These are phyloP conservation scores for Prunus mongolica DNA, from an alignment of 306 rosid genomes.

Conservation along the genomic window DNA sequence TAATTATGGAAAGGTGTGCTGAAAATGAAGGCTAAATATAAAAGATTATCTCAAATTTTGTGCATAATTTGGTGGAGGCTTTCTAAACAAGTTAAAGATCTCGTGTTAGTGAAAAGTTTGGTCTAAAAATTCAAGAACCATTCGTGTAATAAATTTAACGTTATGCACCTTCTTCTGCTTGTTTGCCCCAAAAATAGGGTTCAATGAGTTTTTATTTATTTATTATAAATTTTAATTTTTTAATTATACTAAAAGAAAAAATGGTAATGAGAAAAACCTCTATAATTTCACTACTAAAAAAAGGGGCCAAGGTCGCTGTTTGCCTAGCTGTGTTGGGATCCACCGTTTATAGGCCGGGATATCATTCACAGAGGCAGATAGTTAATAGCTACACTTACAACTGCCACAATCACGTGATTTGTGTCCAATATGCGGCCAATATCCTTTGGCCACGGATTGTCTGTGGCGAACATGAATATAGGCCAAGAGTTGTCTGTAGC, in stretches of 20 bases:
- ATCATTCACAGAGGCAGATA: fast-evolving
- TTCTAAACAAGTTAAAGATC: background rate
- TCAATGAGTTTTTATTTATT: background rate
- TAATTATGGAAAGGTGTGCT: background rate
- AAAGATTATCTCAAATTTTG: background rate
- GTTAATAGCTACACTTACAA: no score
- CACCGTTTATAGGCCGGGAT: no score
- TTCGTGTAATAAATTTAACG: background rate
- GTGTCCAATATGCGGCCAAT: no score
- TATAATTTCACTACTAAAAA: background rate
- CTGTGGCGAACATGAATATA: no score
- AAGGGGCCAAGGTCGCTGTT: no score
- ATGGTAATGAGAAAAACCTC: background rate
- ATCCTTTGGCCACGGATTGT: no score
- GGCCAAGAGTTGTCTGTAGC: no score
- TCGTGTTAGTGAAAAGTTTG: background rate
- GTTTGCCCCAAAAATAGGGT: background rate
- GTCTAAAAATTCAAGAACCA: background rate
- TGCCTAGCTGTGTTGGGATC: no score
- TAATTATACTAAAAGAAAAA: no score
- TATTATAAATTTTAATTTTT: no score
- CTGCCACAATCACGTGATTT: no score
- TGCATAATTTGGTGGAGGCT: background rate
- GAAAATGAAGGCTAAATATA: background rate
- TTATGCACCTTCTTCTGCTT: background rate